These are phyloP conservation scores for Castanopsis chinensis DNA, from an alignment of 306 rosid species.

Conservation along the genomic window DNA sequence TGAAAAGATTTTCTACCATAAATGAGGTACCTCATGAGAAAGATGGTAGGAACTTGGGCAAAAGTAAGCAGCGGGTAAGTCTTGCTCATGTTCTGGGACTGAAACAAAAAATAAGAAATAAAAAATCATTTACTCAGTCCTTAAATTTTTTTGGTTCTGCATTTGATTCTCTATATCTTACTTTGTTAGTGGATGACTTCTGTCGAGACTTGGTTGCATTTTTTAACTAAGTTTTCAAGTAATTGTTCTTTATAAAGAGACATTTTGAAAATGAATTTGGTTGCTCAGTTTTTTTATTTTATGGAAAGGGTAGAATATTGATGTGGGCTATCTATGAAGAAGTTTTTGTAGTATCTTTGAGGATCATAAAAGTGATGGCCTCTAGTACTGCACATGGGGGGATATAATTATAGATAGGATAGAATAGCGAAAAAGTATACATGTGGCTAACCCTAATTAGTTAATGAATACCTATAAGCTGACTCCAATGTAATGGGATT, in stretches of 20 bases:
- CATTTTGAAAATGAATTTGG: not conserved
- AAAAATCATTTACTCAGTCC: not conserved
- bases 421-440: not conserved
- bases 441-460: not conserved
- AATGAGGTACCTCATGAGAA: conserved; percentile 56
- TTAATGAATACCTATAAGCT: not conserved
- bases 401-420: not conserved
- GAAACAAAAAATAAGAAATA: not conserved
- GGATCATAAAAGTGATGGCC: not conserved
- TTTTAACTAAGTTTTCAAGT: not conserved
- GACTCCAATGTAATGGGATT: not conserved
- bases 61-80: conserved; percentile 54
- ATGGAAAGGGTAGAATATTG: not conserved
- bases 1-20: conserved; percentile 42
- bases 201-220: not conserved
- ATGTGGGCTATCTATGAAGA: not conserved
- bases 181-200: not conserved
- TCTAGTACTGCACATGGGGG: not conserved
- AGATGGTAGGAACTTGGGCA: conserved; percentile 44
- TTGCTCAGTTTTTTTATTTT: not conserved
- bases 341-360: not conserved
- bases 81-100: conserved; percentile 1
- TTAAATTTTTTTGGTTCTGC: not conserved
- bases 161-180: conserved; percentile 7
- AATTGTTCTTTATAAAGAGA: no score